Evolutionary conservation across 352 stramenopile species (phyloP).

Genomic region (Phytophthora macrochlamydospora): DNA sequence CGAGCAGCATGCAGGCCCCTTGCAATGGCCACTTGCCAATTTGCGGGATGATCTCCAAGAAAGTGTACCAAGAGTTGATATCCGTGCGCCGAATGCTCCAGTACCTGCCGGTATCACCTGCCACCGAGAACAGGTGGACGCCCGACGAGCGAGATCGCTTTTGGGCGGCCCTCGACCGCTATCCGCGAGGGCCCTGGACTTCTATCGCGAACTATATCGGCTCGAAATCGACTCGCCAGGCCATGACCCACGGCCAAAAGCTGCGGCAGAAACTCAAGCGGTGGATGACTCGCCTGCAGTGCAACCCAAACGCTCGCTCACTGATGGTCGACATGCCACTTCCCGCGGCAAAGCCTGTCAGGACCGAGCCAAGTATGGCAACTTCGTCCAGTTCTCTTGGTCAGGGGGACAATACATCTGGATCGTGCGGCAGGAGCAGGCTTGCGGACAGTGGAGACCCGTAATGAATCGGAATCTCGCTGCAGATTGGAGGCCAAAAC

Average conservation of each 20-base stretch:
- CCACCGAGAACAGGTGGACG: slow-evolving; percentile 33
- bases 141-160: slow-evolving; percentile 39
- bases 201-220: slow-evolving; percentile 50
- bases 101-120: slow-evolving; percentile 25
- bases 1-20: no score
- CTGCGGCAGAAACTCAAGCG: slow-evolving; percentile 53
- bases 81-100: slow-evolving; percentile 22
- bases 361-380: background rate
- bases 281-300: slow-evolving; percentile 32
- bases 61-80: slow-evolving; percentile 31
- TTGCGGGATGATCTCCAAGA: slow-evolving; percentile 32
- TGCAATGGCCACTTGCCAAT: slow-evolving; percentile 16
- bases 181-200: slow-evolving; percentile 49
- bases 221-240: slow-evolving; percentile 51
- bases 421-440: no score
- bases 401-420: no score
- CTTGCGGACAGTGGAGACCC: background rate
- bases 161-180: slow-evolving; percentile 43
- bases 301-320: slow-evolving; percentile 19
- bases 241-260: slow-evolving; percentile 56
- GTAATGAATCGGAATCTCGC: background rate
- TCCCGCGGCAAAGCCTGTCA: background rate
- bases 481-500: background rate
- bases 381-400: background rate
- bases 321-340: slow-evolving; percentile 1